Conservation (phyloP, 129 eudicot genomes). For the carrot (Daucus carota) region DH1_v3.0 NC_030383.2:59917001-59917500, state of each 20-base stretch:
- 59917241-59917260: too few relatives aligned
- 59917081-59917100: conserved; percentile 49
- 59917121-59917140: background rate
- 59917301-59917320: too few relatives aligned
- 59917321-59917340: too few relatives aligned
- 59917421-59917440: background rate
- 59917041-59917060: conserved; percentile 84
- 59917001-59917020: conserved; percentile 93
- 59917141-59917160: background rate
- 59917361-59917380: background rate
- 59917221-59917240: too few relatives aligned
- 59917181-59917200: too few relatives aligned
- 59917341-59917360: too few relatives aligned
- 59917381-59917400: background rate
- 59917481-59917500: background rate
- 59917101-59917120: background rate
- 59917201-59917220: too few relatives aligned
- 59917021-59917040: conserved; percentile 85
- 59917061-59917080: conserved; percentile 66
- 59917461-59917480: background rate
- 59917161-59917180: background rate
- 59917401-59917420: background rate
- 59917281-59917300: too few relatives aligned
- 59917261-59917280: too few relatives aligned
- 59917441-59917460: background rate